phyloP scores from a whole-genome alignment of 495 filamentous ascomycete genomes.

The Podospora pseudopauciseta region DNA sequence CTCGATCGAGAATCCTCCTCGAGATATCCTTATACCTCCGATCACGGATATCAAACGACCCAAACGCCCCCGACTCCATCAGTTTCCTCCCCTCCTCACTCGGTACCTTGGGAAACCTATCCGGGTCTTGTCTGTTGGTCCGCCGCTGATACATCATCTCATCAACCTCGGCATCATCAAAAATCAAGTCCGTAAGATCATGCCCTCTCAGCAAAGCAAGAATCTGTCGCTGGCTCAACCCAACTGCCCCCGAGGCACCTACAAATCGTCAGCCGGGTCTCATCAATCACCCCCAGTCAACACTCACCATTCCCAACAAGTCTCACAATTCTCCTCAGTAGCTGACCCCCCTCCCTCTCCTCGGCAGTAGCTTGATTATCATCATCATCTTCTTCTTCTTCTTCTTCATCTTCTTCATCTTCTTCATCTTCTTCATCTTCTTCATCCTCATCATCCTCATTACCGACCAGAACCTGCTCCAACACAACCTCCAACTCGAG shows the following conservation, averaged over 20 bases:
- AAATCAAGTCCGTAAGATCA: constrained; percentile 11
- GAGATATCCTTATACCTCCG: constrained; percentile 54
- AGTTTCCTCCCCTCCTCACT: constrained; percentile 69
- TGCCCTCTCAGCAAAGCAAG: background rate
- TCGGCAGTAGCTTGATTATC: background rate
- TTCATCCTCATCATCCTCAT: background rate
- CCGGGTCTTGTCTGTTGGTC: constrained; percentile 31
- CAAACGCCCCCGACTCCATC: constrained; percentile 78
- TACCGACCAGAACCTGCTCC: background rate
- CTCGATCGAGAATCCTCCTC: constrained; percentile 69
- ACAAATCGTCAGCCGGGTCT: background rate
- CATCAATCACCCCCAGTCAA: background rate
- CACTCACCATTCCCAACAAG: background rate
- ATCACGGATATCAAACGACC: constrained; percentile 55
- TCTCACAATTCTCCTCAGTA: background rate
- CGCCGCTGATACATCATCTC: constrained; percentile 23
- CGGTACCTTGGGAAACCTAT: constrained; percentile 68
- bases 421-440: too few relatives aligned
- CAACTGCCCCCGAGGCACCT: background rate
- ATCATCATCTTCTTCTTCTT: too few relatives aligned
- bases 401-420: too few relatives aligned
- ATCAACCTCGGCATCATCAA: constrained; percentile 32
- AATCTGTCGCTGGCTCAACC: background rate
- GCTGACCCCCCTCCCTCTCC: background rate
- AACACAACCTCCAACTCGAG: background rate